Base-by-base conservation (phyloP, 129 eudicot genomes). In the Helianthus tuberosus region DNA sequence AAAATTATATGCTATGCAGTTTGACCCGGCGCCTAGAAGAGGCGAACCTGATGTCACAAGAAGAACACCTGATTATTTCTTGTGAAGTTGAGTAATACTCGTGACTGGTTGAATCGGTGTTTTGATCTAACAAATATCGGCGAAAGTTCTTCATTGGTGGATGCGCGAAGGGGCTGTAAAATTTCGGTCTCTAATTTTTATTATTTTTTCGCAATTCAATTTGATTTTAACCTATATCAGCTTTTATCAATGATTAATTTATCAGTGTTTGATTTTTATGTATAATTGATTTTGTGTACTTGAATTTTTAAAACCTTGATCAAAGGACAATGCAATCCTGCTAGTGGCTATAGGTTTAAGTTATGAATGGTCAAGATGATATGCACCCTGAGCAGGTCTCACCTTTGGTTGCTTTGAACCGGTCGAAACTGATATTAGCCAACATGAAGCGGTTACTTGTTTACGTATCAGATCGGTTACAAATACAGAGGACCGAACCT, bases 21-120 rank as follows among this genome's bases (percentile, higher is more conserved):
- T 91, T 84, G 97, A 91, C 78, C 97, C 94, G 27, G 91, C 94
- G 61, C 97, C 97, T 14, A 86, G 97, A 86, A 86, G 95, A 86
- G 95, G 97, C 25, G 97, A 91, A 73, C 97, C 97, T 29, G 97
- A 91, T 84, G 95, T 91, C 16, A 91, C 95, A 11, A 88, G 97
- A 72, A 86, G 97, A 76, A 91, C 91, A 35, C 97, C 97, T 12
- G 95, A 88, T 79, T 91, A 91, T 80, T 91, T 88, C 85, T 79
- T 91, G 72, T 91, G 73, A 87, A 54, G 80, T 64, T 58, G 74
- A 35, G 80, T 25, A 63, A 35, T 47, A 16, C 11, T 67, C 4
- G 70, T 20, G 23, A 25, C 29, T 54, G 71, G 27, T 50, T 49
- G 80, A 69, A 46, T 78, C 15, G 51, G 12, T 58, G 47, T 55